Percentiles rank a stretch among this genome's conserved stretches.
phyloP scores from a whole-genome alignment of 768 basidiomycete species.

The Lanmaoa rubissima region DNA sequence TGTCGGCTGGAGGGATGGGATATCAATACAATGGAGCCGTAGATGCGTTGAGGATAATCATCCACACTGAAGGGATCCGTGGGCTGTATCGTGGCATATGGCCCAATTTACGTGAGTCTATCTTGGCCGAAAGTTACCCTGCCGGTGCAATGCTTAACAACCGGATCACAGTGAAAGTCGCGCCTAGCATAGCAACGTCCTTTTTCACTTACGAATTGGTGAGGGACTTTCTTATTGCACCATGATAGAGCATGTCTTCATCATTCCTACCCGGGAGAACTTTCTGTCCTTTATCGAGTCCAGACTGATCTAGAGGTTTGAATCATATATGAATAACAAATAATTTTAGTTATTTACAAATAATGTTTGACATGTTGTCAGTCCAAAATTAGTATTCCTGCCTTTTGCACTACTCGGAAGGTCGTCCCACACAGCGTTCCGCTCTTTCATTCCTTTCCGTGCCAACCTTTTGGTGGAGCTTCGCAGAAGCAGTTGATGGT shows the following conservation, averaged over 20 bases:
- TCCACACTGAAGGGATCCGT: constrained; percentile 68
- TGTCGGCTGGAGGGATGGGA: constrained; percentile 56
- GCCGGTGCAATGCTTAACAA: constrained; percentile 8
- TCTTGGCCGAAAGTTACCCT: constrained; percentile 1
- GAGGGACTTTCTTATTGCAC: constrained; percentile 46
- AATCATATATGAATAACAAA: no score
- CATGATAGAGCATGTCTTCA: not conserved
- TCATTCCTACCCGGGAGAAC: not conserved
- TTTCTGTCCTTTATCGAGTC: not conserved
- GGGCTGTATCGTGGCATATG: constrained; percentile 86
- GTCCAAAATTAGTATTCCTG: constrained; percentile 10
- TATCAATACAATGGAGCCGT: constrained; percentile 78
- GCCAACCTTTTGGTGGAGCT: constrained; percentile 3
- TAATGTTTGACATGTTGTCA: constrained; percentile 5
- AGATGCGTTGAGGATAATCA: constrained; percentile 68
- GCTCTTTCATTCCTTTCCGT: constrained; percentile 12
- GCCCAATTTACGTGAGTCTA: constrained; percentile 77
- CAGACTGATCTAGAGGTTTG: not conserved
- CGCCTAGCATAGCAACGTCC: constrained; percentile 83
- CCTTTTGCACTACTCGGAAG: not conserved
- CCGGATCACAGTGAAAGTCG: constrained; percentile 70
- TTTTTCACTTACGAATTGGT: constrained; percentile 82
- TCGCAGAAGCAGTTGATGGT: constrained; percentile 22
- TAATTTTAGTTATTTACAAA: not conserved
- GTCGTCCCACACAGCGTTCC: constrained; percentile 17